Percentiles rank a stretch among this genome's conserved stretches.
Evolutionary conservation across 169 alveolate genomes (phyloP).

Genomic region (Babesia ovata): DNA sequence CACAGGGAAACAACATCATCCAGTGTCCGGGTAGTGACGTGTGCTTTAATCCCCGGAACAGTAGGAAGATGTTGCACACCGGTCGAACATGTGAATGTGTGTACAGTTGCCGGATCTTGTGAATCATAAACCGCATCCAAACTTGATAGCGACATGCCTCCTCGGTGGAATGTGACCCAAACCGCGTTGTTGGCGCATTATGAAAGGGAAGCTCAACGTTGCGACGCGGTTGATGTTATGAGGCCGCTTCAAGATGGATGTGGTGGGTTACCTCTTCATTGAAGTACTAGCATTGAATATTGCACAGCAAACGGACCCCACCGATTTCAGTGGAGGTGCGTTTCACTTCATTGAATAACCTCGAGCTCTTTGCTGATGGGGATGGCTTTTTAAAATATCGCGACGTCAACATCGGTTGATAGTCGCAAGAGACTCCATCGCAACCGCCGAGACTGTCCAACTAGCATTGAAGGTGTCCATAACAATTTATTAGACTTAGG

Average conservation of each 20-base stretch:
- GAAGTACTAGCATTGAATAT: constrained; percentile 18
- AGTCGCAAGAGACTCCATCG: too few species aligned
- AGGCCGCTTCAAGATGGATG: neutral
- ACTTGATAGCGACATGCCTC: neutral
- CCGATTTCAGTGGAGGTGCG: neutral
- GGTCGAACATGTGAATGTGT: too few species aligned
- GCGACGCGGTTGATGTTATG: constrained; percentile 1
- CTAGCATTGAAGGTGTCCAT: constrained; percentile 26
- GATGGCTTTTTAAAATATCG: too few species aligned
- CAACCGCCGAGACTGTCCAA: neutral
- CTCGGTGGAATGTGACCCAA: neutral
- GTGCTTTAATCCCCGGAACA: too few species aligned
- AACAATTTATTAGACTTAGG: constrained; percentile 21
- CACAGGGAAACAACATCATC: too few species aligned
- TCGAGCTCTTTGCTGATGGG: too few species aligned
- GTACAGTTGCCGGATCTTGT: too few species aligned
- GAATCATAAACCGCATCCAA: neutral
- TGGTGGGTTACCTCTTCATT: neutral
- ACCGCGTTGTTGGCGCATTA: constrained; percentile 8
- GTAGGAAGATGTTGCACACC: too few species aligned
- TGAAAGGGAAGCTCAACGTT: neutral
- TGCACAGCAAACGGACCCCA: constrained; percentile 4
- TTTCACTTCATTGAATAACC: constrained; percentile 28
- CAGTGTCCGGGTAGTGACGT: too few species aligned
- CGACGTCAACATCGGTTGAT: too few species aligned